Percentiles rank a stretch among this genome's conserved stretches.
Evolutionary conservation across 495 filamentous ascomycete genomes (phyloP).

Genomic region (Neurospora sp.): DNA sequence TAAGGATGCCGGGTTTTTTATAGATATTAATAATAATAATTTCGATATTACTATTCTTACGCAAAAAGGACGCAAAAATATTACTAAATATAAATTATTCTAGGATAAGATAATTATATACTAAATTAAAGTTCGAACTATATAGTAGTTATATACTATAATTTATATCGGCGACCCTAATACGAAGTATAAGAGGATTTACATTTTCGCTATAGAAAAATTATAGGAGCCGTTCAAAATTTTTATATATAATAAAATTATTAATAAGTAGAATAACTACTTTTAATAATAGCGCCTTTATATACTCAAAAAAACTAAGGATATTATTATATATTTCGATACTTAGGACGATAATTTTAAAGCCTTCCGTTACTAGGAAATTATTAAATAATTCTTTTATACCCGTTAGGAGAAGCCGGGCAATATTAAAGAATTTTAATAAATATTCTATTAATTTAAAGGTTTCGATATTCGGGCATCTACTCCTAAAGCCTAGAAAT

Average conservation of each 20-base stretch:
- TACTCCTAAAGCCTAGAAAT: background rate
- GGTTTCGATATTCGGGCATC: background rate
- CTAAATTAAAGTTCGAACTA: background rate
- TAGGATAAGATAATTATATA: background rate
- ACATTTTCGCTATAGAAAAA: background rate
- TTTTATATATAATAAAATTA: background rate
- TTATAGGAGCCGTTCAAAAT: background rate
- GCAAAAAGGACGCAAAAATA: background rate
- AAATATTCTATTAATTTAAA: background rate
- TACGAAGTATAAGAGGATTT: background rate
- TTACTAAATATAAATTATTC: background rate
- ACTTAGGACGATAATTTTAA: background rate
- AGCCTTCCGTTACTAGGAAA: background rate
- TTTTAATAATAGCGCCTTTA: background rate
- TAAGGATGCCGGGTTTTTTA: background rate
- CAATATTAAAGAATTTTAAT: background rate
- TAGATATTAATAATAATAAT: background rate
- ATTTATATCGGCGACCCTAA: background rate
- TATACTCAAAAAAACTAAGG: background rate
- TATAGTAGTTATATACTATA: background rate
- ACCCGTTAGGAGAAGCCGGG: background rate
- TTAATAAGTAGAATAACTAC: background rate
- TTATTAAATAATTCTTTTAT: background rate
- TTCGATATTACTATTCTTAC: background rate
- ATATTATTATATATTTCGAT: background rate